phyloP scores from a whole-genome alignment of 169 alveolate species.

The Theileria orientalis region DNA sequence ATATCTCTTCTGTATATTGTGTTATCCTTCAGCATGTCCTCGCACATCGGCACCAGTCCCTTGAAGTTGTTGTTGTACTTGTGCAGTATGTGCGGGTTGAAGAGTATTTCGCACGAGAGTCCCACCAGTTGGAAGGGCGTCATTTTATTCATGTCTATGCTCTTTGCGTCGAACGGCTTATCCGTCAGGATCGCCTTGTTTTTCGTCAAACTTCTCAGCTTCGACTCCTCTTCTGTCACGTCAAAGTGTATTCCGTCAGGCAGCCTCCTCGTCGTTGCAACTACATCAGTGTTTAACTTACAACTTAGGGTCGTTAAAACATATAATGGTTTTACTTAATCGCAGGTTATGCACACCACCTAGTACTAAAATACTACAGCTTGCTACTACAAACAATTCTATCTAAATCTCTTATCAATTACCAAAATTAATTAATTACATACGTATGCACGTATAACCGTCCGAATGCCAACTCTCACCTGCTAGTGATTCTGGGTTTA shows the following conservation, averaged over 20 bases:
- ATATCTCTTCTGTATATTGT: slow-evolving; percentile 15
- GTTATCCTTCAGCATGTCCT: slow-evolving; percentile 17
- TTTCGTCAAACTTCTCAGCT: not conserved
- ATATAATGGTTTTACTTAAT: no score
- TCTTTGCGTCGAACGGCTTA: slow-evolving; percentile 7
- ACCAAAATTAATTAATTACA: no score
- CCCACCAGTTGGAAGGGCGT: slow-evolving; percentile 29
- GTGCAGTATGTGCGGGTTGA: slow-evolving; percentile 6
- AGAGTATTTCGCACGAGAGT: slow-evolving; percentile 14
- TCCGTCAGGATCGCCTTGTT: not conserved
- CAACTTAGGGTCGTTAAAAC: no score
- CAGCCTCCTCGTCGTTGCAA: not conserved
- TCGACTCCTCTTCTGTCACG: not conserved
- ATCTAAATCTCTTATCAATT: no score
- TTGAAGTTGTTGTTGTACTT: not conserved
- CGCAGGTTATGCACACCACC: no score
- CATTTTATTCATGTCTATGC: slow-evolving; percentile 1
- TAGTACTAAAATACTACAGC: no score
- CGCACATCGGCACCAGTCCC: slow-evolving; percentile 12
- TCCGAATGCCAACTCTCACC: no score
- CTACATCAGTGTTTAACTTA: no score
- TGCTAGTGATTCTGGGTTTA: not conserved
- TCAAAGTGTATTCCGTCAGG: slow-evolving; percentile 19
- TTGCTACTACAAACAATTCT: no score
- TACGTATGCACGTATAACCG: no score